Evolutionary conservation across 176 grass and related monocot species (phyloP).

Genomic region (Otatea glauca): DNA sequence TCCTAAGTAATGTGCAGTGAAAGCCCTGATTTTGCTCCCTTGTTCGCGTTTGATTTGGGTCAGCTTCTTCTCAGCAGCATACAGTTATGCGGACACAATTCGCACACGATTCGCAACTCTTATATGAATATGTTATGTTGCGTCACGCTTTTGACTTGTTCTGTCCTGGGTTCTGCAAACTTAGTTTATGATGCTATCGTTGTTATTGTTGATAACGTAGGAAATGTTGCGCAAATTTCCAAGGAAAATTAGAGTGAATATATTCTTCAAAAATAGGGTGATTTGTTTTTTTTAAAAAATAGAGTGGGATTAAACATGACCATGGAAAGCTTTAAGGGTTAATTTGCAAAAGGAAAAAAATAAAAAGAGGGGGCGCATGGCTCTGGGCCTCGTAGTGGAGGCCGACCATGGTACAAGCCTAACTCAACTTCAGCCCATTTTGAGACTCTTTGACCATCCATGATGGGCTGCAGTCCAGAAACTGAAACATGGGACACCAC

Average conservation of each 20-base stretch:
- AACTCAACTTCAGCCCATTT: not conserved
- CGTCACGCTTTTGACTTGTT: not conserved
- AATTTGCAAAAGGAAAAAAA: not conserved
- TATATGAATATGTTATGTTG: not conserved
- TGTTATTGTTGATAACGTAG: not conserved
- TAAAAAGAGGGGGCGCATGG: not conserved
- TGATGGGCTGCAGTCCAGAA: not conserved
- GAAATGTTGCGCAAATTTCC: not conserved
- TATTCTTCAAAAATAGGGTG: not conserved
- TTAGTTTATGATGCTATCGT: not conserved
- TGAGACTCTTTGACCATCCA: not conserved
- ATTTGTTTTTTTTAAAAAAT: not conserved
- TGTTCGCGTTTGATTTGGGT: not conserved
- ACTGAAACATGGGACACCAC: not conserved
- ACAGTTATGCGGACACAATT: too few relatives aligned
- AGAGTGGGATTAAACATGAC: not conserved
- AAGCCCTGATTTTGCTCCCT: not conserved
- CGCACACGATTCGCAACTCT: too few relatives aligned
- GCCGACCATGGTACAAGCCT: not conserved
- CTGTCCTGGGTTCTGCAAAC: not conserved
- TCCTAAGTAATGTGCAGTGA: not conserved
- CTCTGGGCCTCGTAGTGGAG: not conserved
- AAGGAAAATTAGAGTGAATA: not conserved
- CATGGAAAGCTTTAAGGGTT: not conserved
- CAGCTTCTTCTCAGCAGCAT: not conserved